Evolutionary conservation across 352 stramenopile genomes (phyloP).

Genomic region (Pythium phragmitis): DNA sequence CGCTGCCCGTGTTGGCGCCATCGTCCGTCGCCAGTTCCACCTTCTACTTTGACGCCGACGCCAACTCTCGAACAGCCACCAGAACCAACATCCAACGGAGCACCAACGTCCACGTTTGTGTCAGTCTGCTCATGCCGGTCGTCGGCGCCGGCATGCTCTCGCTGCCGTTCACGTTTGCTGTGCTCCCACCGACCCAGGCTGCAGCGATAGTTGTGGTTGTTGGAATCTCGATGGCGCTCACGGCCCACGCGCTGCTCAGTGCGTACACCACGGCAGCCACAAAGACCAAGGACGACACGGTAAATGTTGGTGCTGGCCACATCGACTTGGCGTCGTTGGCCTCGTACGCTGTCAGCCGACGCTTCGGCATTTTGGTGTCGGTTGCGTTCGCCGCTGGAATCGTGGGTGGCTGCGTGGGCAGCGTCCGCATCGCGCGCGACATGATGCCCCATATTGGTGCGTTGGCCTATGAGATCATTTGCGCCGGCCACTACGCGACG

Average conservation of each 20-base stretch:
- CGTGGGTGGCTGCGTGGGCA: constrained; percentile 74
- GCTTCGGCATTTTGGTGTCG: constrained; percentile 47
- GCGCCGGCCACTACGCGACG: constrained; percentile 29
- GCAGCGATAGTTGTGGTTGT: constrained; percentile 46
- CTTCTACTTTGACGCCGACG: constrained; percentile 50
- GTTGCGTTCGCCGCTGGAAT: constrained; percentile 63
- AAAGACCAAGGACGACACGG: no score
- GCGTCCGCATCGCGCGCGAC: constrained; percentile 64
- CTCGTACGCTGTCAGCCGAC: constrained; percentile 45
- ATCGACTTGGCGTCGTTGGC: constrained; percentile 54
- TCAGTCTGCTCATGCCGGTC: constrained; percentile 76
- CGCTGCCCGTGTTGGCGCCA: constrained; percentile 27
- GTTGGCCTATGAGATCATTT: constrained; percentile 26
- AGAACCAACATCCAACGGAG: constrained; percentile 18
- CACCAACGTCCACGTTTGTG: constrained; percentile 57
- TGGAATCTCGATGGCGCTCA: constrained; percentile 53
- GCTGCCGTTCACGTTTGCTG: constrained; percentile 68
- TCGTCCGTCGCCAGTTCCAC: constrained; percentile 28
- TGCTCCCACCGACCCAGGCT: constrained; percentile 42
- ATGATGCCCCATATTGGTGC: constrained; percentile 61
- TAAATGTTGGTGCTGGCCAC: constrained; percentile 44
- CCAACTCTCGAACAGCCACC: constrained; percentile 46
- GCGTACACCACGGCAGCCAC: constrained; percentile 20
- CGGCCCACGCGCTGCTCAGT: constrained; percentile 53
- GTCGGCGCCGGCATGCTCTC: constrained; percentile 70